phyloP scores from a whole-genome alignment of 176 grass and related monocot genomes.

The Hsuehochloa calcarea region DNA sequence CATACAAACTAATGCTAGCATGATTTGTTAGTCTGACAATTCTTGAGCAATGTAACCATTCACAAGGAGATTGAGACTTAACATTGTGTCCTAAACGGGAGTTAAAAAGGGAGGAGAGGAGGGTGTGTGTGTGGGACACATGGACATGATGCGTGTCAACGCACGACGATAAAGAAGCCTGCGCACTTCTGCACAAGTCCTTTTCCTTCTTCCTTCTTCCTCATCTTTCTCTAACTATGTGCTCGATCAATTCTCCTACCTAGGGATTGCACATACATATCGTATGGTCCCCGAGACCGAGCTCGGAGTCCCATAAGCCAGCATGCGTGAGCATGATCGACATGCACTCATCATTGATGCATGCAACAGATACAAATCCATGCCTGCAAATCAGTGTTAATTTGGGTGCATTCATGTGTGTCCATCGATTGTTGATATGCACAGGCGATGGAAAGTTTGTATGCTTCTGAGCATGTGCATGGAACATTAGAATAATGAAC shows the following conservation, averaged over 20 bases:
- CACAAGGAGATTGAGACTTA: neutral
- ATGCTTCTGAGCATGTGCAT: neutral
- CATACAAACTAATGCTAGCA: neutral
- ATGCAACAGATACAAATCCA: constrained; percentile 10
- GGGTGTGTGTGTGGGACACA: constrained; percentile 29
- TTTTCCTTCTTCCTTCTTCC: constrained; percentile 42
- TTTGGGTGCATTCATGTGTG: neutral
- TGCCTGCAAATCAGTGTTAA: neutral
- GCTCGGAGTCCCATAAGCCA: neutral
- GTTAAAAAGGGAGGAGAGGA: neutral
- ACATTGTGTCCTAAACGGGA: neutral
- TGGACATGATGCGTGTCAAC: constrained; percentile 67
- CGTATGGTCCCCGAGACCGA: constrained; percentile 8
- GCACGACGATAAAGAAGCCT: constrained; percentile 67
- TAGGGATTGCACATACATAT: constrained; percentile 28
- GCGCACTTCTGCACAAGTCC: constrained; percentile 27
- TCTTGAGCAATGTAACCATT: neutral
- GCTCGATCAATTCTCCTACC: constrained; percentile 1
- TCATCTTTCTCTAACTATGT: constrained; percentile 60
- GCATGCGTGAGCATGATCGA: constrained; percentile 10
- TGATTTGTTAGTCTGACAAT: neutral
- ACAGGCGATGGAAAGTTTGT: neutral
- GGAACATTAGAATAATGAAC: neutral
- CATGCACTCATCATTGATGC: neutral
- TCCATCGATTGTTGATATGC: neutral